These are phyloP conservation scores for Gamsiella multidivaricata DNA, from an alignment of 192 early-diverging fungal species.

Conservation along the genomic window DNA sequence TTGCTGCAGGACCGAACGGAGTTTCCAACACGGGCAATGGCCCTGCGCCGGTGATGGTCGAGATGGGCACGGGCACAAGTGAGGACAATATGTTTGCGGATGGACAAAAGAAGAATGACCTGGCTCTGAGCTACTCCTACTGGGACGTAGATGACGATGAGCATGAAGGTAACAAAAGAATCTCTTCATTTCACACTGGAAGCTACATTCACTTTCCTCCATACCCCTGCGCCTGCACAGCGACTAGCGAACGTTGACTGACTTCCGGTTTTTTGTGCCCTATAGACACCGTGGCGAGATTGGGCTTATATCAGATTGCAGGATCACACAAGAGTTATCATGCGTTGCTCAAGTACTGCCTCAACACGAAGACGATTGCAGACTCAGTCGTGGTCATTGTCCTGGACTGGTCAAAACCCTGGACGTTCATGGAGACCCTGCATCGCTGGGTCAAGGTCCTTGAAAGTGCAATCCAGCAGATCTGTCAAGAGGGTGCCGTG, in stretches of 20 bases:
- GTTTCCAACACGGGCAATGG: slow-evolving; percentile 55
- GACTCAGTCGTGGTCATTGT: slow-evolving; percentile 79
- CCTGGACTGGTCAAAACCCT: slow-evolving; percentile 93
- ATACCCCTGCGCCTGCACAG: too few relatives aligned
- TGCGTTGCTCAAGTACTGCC: slow-evolving; percentile 76
- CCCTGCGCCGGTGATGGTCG: slow-evolving; percentile 53
- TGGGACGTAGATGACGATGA: slow-evolving; percentile 91
- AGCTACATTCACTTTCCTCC: too few relatives aligned
- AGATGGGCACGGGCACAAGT: slow-evolving; percentile 57
- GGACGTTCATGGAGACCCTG: slow-evolving; percentile 84
- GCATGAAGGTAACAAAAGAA: slow-evolving; percentile 67
- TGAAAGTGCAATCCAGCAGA: slow-evolving; percentile 61
- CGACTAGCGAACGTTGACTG: not conserved
- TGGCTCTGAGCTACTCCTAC: slow-evolving; percentile 88
- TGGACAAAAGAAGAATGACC: slow-evolving; percentile 69
- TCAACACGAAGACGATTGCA: slow-evolving; percentile 72
- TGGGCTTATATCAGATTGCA: slow-evolving; percentile 86
- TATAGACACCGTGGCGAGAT: slow-evolving; percentile 73
- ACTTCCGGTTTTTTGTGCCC: not conserved
- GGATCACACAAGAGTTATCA: slow-evolving; percentile 73
- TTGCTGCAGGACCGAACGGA: slow-evolving; percentile 25
- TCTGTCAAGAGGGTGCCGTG: slow-evolving; percentile 63
- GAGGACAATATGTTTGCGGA: slow-evolving; percentile 48
- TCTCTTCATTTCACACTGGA: not conserved
- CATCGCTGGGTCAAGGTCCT: slow-evolving; percentile 84